These are phyloP conservation scores for Stachybotrys chlorohalonatus DNA, from an alignment of 2,329 filamentous ascomycete species.

Conservation along the genomic window DNA sequence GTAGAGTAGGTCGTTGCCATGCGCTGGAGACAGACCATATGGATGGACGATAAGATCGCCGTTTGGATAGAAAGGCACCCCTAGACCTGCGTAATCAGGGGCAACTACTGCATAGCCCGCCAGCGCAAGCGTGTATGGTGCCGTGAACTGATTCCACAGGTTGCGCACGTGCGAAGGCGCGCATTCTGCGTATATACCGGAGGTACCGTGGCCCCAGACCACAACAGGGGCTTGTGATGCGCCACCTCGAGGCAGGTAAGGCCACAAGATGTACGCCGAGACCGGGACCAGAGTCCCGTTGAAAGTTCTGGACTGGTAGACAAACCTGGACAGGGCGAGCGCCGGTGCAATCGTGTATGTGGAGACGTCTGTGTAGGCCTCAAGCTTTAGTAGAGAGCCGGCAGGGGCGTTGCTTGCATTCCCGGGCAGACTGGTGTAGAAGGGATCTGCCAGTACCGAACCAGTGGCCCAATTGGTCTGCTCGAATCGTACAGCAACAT, in stretches of 20 bases:
- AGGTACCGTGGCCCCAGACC: conserved; percentile 35
- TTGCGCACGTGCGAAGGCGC: conserved; percentile 30
- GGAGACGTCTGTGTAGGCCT: conserved; percentile 25
- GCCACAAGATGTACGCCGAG: conserved; percentile 42
- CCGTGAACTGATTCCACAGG: conserved; percentile 30
- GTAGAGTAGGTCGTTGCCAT: conserved; percentile 33
- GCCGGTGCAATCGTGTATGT: conserved; percentile 29
- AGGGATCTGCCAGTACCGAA: conserved; percentile 23
- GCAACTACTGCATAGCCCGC: conserved; percentile 34
- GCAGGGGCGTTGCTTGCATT: conserved; percentile 11
- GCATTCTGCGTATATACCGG: conserved; percentile 26
- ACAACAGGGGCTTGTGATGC: conserved; percentile 19
- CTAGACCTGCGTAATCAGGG: conserved; percentile 35
- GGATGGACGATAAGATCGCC: conserved; percentile 27
- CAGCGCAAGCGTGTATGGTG: conserved; percentile 28
- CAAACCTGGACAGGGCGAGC: conserved; percentile 36
- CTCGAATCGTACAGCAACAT: conserved; percentile 16
- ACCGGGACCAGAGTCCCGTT: conserved; percentile 36
- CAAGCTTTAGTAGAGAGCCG: conserved; percentile 29
- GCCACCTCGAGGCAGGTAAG: conserved; percentile 16
- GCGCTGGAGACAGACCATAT: conserved; percentile 25
- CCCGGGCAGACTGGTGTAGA: conserved; percentile 24
- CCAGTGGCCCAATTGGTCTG: conserved; percentile 21
- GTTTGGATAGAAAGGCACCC: conserved; percentile 21
- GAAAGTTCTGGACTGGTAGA: conserved; percentile 35